Conservation (phyloP, 176 grass and related monocot genomes). For the Aegilops umbellulata region DNA sequence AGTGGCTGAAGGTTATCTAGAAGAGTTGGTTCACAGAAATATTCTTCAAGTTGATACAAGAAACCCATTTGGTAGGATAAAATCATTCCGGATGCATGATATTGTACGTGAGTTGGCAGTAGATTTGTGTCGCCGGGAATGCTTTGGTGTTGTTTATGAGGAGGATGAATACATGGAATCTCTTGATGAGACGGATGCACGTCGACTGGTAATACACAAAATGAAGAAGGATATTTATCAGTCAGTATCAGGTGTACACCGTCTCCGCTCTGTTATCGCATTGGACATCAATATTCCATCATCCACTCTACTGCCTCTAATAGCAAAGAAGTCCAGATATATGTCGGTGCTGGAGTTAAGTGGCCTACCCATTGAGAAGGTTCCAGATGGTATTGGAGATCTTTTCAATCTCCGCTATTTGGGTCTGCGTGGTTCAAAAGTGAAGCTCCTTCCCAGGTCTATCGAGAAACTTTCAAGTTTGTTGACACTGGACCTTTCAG, state of each 20-base stretch:
- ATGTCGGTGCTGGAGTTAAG: conserved; percentile 22
- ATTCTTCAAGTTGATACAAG: conserved; percentile 16
- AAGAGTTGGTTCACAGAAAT: conserved; percentile 4
- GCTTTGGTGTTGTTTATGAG: background rate
- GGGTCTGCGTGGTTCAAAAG: conserved; percentile 35
- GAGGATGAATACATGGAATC: background rate
- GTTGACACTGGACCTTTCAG: background rate
- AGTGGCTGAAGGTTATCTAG: conserved; percentile 27
- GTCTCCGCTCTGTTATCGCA: conserved; percentile 16
- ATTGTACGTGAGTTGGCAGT: conserved; percentile 20
- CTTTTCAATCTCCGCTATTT: conserved; percentile 39
- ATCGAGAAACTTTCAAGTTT: conserved; percentile 14
- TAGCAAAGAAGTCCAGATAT: background rate
- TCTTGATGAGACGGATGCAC: background rate
- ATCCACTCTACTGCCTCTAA: background rate
- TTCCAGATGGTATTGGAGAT: conserved; percentile 26
- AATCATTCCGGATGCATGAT: conserved; percentile 15
- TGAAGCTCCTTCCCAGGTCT: conserved; percentile 26
- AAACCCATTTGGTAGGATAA: conserved; percentile 8
- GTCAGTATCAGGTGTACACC: background rate
- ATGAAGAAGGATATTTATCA: background rate
- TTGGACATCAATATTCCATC: conserved; percentile 1
- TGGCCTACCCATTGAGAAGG: background rate
- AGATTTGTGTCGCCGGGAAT: background rate
- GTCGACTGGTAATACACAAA: conserved; percentile 14